phyloP scores from a whole-genome alignment of 352 stramenopile species.

The Elongisporangium anandrum region DNA sequence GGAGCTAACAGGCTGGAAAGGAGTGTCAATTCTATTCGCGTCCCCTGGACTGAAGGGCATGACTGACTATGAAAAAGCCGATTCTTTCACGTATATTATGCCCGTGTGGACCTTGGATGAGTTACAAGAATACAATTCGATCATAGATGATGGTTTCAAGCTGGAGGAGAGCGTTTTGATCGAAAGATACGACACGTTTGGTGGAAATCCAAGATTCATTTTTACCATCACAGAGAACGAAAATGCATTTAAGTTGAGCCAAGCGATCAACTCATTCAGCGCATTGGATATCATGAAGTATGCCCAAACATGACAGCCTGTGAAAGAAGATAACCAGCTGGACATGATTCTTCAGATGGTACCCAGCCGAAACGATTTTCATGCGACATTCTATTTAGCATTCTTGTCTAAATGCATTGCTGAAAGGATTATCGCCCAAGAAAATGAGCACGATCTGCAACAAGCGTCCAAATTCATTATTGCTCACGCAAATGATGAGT shows the following conservation, averaged over 20 bases:
- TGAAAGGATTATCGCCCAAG: neutral
- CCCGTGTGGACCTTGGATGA: neutral
- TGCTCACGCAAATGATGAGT: too few relatives aligned
- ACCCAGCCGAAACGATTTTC: too few relatives aligned
- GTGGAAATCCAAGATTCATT: conserved; percentile 9
- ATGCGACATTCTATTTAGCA: too few relatives aligned
- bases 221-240: neutral
- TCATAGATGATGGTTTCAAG: neutral
- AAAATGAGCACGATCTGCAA: neutral
- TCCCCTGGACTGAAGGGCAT: conserved; percentile 1
- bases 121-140: neutral
- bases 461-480: neutral
- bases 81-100: too few relatives aligned
- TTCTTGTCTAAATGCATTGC: too few relatives aligned
- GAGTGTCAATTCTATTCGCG: conserved; percentile 19
- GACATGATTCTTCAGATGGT: too few relatives aligned
- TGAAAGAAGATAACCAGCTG: too few relatives aligned
- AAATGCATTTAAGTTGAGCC: conserved; percentile 4
- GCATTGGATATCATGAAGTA: too few relatives aligned
- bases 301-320: too few relatives aligned
- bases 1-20: conserved; percentile 13
- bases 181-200: neutral
- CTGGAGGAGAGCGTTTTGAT: neutral
- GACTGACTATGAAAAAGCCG: too few relatives aligned
- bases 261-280: neutral